These are phyloP conservation scores for Peterozyma xylosa DNA, from an alignment of 805 yeast species.

Conservation along the genomic window DNA sequence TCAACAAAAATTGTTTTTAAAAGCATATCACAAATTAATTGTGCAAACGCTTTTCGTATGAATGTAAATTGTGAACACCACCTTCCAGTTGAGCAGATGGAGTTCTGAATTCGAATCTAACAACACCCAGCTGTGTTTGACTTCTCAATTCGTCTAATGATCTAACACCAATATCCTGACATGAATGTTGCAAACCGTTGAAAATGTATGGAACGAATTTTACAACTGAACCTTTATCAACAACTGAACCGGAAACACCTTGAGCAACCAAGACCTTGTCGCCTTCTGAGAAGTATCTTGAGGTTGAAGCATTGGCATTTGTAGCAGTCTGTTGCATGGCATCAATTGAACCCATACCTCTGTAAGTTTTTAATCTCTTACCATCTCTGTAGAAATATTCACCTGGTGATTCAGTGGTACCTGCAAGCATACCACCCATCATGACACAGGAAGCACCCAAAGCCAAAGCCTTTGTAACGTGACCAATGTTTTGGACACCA, in stretches of 20 bases:
- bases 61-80: conserved; percentile 93
- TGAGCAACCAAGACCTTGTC: conserved; percentile 97
- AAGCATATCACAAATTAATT: conserved; percentile 34
- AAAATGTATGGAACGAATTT: conserved; percentile 91
- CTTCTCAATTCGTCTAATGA: conserved; percentile 58
- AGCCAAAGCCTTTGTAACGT: conserved; percentile 93
- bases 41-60: conserved; percentile 96
- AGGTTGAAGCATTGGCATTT: conserved; percentile 94
- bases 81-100: conserved; percentile 99
- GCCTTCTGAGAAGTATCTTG: conserved; percentile 94
- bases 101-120: conserved; percentile 95
- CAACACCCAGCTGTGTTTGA: conserved; percentile 55
- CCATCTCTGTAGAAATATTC: conserved; percentile 97
- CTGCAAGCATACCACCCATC: conserved; percentile 99
- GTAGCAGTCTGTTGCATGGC: conserved; percentile 92
- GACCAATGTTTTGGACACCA: conserved; percentile 98
- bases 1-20: background rate
- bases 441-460: conserved; percentile 95
- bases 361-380: conserved; percentile 91
- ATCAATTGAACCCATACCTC: conserved; percentile 99
- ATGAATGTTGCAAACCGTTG: conserved; percentile 96
- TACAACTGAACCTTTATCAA: conserved; percentile 92
- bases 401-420: conserved; percentile 98
- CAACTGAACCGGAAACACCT: conserved; percentile 96
- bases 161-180: conserved; percentile 91